Evolutionary conservation across 768 basidiomycete species (phyloP).

Genomic region (Tulasnella sp.): DNA sequence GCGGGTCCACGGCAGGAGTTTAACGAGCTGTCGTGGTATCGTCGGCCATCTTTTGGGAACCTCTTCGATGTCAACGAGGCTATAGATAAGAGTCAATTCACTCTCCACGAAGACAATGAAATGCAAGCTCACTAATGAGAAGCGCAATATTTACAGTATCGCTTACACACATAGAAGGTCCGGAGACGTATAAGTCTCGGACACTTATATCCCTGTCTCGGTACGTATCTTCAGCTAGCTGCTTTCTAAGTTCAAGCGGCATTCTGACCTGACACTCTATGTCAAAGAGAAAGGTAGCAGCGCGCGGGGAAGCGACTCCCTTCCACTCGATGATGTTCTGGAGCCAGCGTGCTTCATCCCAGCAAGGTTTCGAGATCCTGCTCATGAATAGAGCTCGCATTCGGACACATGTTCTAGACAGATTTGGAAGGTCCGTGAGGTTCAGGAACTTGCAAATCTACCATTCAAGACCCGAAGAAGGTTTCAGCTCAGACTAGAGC

Average conservation of each 20-base stretch:
- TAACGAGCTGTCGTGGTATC: background rate
- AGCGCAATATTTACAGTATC: background rate
- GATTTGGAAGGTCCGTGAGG: background rate
- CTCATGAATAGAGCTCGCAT: background rate
- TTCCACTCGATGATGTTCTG: background rate
- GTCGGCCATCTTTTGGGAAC: background rate
- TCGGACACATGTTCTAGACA: background rate
- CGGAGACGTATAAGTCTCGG: background rate
- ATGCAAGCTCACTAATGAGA: background rate
- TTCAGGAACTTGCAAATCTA: background rate
- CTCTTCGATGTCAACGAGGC: background rate
- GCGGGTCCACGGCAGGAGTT: background rate
- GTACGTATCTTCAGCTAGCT: accelerated
- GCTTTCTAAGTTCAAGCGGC: background rate
- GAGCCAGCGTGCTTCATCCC: background rate
- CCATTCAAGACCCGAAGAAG: background rate
- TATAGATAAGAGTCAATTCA: background rate
- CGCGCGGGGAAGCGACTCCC: background rate
- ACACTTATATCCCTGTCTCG: background rate
- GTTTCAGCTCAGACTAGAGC: background rate
- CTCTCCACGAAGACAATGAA: background rate
- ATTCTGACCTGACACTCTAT: background rate
- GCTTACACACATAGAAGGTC: background rate
- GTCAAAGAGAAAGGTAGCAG: background rate
- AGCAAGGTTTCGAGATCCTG: background rate